These are phyloP conservation scores for Naganishia kalamii DNA, from an alignment of 768 basidiomycete genomes.

Conservation along the genomic window DNA sequence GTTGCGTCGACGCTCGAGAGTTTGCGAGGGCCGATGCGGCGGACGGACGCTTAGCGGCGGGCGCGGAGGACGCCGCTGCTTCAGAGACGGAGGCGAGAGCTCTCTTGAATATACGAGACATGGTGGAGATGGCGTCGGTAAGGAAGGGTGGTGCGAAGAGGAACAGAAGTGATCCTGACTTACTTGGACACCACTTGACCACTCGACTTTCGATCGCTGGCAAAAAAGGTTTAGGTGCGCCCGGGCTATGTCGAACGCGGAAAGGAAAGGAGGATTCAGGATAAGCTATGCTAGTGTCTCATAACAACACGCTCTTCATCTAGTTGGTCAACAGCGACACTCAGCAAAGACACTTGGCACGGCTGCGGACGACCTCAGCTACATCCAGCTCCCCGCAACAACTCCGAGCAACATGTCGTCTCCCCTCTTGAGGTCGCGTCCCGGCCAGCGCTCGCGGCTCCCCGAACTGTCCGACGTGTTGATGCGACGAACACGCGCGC, in stretches of 20 bases:
- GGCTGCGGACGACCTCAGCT: too few relatives aligned
- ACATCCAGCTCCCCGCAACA: neutral
- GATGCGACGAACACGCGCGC: slow-evolving; percentile 79
- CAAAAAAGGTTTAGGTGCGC: neutral
- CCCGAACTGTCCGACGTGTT: slow-evolving; percentile 65
- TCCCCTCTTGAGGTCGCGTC: neutral
- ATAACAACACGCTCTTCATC: neutral
- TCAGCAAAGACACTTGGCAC: too few relatives aligned
- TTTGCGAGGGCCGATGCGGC: slow-evolving; percentile 3
- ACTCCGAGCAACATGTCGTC: neutral
- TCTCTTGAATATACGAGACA: slow-evolving; percentile 15
- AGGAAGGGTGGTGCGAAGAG: neutral
- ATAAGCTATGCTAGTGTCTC: too few relatives aligned
- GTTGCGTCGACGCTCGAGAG: slow-evolving; percentile 27
- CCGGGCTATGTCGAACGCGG: neutral
- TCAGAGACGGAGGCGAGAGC: slow-evolving; percentile 12
- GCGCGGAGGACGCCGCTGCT: neutral
- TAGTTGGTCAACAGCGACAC: too few relatives aligned
- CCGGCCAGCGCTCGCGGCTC: slow-evolving; percentile 25
- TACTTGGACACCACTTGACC: neutral
- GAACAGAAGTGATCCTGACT: neutral
- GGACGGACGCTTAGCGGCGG: neutral
- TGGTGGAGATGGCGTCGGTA: neutral
- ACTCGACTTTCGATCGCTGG: neutral
- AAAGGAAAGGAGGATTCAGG: neutral